phyloP scores from a whole-genome alignment of 352 stramenopile genomes.

The Globisporangium mamillatum region DNA sequence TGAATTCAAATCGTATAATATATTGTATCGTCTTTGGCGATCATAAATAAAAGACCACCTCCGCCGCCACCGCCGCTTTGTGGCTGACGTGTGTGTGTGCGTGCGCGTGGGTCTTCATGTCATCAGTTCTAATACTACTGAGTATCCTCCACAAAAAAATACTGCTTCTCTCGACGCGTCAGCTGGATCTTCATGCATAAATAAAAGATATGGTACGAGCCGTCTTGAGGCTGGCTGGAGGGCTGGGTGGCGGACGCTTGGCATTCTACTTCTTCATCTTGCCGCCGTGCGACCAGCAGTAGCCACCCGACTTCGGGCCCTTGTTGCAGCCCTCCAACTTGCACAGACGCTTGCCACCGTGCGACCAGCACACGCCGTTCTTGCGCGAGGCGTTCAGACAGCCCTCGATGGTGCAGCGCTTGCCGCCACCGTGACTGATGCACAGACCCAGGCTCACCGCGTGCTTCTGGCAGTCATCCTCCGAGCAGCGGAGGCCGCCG shows the following conservation, averaged over 20 bases:
- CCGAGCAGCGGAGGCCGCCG: conserved; percentile 71
- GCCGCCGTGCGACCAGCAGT: conserved; percentile 81
- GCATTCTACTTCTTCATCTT: conserved; percentile 77
- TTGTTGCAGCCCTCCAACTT: conserved; percentile 81
- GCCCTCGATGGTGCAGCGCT: conserved; percentile 68
- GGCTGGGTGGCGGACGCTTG: not conserved
- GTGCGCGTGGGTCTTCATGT: not conserved
- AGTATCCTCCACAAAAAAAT: conserved; percentile 2
- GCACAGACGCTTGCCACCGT: conserved; percentile 78
- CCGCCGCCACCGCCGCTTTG: not conserved
- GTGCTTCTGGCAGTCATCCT: conserved; percentile 73
- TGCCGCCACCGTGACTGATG: conserved; percentile 82
- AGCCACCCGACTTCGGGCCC: conserved; percentile 74
- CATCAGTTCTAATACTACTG: conserved; percentile 12
- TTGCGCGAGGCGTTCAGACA: conserved; percentile 81
- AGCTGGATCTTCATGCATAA: conserved; percentile 16
- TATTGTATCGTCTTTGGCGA: conserved; percentile 10
- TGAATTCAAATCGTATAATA: conserved; percentile 16
- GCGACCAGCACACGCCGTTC: conserved; percentile 80
- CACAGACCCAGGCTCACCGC: conserved; percentile 80
- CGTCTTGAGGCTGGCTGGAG: not conserved
- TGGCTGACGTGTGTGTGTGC: not conserved
- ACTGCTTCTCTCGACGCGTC: conserved; percentile 2
- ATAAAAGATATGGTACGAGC: conserved; percentile 13
- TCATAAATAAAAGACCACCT: conserved; percentile 13